These are phyloP conservation scores for Microbotryum saponariae DNA, from an alignment of 1,284 basidiomycete species.

Conservation along the genomic window DNA sequence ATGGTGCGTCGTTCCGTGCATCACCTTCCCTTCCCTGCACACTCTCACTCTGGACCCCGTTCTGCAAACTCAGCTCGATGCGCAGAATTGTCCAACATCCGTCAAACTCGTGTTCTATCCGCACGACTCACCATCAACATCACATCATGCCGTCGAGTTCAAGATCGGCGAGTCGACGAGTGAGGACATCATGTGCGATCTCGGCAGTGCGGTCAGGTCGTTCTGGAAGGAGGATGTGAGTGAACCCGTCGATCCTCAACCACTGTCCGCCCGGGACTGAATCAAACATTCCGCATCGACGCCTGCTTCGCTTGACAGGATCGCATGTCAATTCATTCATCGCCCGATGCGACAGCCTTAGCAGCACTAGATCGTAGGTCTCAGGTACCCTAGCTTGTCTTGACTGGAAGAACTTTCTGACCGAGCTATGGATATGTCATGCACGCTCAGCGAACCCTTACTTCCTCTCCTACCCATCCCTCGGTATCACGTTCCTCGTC, in stretches of 20 bases:
- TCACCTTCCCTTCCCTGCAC: background rate
- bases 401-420: too few species aligned
- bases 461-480: constrained; percentile 37
- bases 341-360: too few species aligned
- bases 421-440: too few species aligned
- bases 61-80: constrained; percentile 7
- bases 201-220: constrained; percentile 32
- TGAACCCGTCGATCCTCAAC: background rate
- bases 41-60: background rate
- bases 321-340: constrained; percentile 31
- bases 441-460: constrained; percentile 29
- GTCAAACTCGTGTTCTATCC: constrained; percentile 12
- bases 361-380: too few species aligned
- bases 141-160: constrained; percentile 9
- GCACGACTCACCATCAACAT: background rate
- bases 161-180: constrained; percentile 27
- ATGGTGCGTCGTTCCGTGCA: constrained; percentile 10
- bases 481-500: constrained; percentile 36
- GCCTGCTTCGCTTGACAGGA: constrained; percentile 18
- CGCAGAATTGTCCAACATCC: background rate
- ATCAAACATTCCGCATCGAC: background rate
- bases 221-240: constrained; percentile 39
- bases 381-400: background rate
- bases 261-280: background rate
- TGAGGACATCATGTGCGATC: constrained; percentile 36